These are phyloP conservation scores for Coemansia sp. DNA, from an alignment of 192 early-diverging fungal species.

Conservation along the genomic window DNA sequence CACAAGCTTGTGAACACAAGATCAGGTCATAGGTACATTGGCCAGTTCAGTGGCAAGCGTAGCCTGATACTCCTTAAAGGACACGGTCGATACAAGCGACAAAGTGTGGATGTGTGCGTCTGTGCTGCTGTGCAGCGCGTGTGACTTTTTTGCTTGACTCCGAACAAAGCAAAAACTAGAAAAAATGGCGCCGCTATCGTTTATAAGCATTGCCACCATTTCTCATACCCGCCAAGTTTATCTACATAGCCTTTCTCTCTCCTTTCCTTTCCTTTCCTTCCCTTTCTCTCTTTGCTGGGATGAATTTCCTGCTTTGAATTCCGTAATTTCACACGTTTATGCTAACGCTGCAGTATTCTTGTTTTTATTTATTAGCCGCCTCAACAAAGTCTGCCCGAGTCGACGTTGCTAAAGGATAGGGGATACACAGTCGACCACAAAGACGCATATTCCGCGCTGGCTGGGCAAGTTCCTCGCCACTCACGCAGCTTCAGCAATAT, in stretches of 20 bases:
- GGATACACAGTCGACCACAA: not conserved
- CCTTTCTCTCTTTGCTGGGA: not conserved
- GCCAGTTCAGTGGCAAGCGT: no score
- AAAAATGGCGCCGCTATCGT: not conserved
- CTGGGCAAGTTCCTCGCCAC: constrained; percentile 11
- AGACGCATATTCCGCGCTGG: not conserved
- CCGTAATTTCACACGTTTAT: not conserved
- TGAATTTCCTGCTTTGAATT: not conserved
- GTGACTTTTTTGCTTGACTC: not conserved
- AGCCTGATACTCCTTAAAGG: no score
- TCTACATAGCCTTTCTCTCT: not conserved
- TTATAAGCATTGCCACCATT: not conserved
- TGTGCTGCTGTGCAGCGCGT: not conserved
- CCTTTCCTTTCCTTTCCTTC: not conserved
- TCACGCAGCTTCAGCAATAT: constrained; percentile 22
- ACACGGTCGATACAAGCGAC: not conserved
- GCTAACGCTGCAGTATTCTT: not conserved
- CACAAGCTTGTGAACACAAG: not conserved
- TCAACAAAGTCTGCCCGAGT: not conserved
- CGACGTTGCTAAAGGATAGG: constrained; percentile 1
- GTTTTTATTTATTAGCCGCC: not conserved
- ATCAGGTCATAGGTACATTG: not conserved
- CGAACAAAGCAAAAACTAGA: not conserved
- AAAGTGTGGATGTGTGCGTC: not conserved
- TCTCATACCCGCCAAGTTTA: no score